Conservation (phyloP, 768 basidiomycete genomes). For the Termitomyces sp. region DNA sequence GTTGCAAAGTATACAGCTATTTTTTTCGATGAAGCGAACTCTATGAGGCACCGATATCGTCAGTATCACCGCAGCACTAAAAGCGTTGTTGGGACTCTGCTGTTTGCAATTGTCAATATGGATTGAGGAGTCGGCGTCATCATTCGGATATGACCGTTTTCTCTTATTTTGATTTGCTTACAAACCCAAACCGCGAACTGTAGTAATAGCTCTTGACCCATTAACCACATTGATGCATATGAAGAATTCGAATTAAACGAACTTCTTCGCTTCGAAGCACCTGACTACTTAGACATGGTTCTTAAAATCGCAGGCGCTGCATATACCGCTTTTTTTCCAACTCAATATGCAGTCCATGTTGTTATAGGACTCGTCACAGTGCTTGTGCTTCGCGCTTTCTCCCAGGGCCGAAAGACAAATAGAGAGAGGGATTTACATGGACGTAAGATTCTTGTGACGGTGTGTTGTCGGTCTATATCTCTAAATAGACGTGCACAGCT, state of each 20-base stretch:
- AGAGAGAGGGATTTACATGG: conserved; percentile 77
- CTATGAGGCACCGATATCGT: no score
- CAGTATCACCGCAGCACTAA: no score
- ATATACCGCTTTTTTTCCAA: conserved; percentile 43
- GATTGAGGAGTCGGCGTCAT: no score
- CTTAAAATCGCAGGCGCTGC: conserved; percentile 42
- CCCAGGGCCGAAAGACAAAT: conserved; percentile 66
- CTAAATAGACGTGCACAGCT: background rate
- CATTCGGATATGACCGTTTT: no score
- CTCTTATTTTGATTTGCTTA: no score
- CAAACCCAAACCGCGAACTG: no score
- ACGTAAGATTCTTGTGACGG: conserved; percentile 67
- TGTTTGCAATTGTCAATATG: no score
- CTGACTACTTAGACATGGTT: conserved; percentile 33
- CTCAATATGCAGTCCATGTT: conserved; percentile 55
- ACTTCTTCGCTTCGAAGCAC: background rate
- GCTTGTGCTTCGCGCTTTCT: conserved; percentile 51
- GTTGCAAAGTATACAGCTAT: no score
- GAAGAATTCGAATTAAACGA: background rate
- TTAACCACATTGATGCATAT: background rate
- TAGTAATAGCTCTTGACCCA: background rate
- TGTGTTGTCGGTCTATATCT: conserved; percentile 25
- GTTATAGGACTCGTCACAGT: conserved; percentile 38
- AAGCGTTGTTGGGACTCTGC: no score
- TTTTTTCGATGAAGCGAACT: no score